Evolutionary conservation across 345 rosid genomes (phyloP), one percentile per base, ranked within the genome.

Genomic region (Citrus unshiu): DNA sequence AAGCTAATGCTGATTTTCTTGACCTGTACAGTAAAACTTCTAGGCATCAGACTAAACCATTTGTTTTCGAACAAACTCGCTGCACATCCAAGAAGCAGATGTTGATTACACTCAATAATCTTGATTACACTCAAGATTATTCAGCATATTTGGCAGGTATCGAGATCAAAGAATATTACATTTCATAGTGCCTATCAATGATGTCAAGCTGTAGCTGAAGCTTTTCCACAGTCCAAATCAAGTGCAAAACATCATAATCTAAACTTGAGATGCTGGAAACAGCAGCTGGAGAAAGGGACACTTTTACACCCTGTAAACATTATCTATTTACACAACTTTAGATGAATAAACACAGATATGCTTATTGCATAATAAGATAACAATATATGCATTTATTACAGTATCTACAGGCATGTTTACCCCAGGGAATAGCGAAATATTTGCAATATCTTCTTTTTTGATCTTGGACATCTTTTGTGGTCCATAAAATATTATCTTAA

Each of bases 191-290:
- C 68, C 74, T 91, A 81, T 95, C 93, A 78, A 90, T 86, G 79
- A 91, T 78, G 30, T 86, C 82, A 67, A 95, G 91, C 83, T 91
- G 98, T 58, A 91, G 87, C 79, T 91, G 95, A 85, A 93, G 97
- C 92, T 84, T 93, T 85, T 95, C 96, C 68, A 86, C 85, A 18
- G 96, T 92, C 88, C 90, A 90, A 74, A 89, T 80, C 88, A 93
- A 85, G 86, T 90, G 95, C 85, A 95, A 87, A 78, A 90, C 74
- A 60, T 95, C 95, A 73, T 77, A 85, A 79, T 93, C 99, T 81
- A 93, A 85, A 60, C 84, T 88, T 56, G 98, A 87, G 79, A 89
- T 43, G 46, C 79, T 49, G 27, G 93, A 84, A 78, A 88, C 88
- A 22, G 88, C 79, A 63, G 86, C 86, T 35, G 88, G 64, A 34